phyloP scores from a whole-genome alignment of 225 moss, liverwort and hornwort species.

The Sphagnum tenellum region DNA sequence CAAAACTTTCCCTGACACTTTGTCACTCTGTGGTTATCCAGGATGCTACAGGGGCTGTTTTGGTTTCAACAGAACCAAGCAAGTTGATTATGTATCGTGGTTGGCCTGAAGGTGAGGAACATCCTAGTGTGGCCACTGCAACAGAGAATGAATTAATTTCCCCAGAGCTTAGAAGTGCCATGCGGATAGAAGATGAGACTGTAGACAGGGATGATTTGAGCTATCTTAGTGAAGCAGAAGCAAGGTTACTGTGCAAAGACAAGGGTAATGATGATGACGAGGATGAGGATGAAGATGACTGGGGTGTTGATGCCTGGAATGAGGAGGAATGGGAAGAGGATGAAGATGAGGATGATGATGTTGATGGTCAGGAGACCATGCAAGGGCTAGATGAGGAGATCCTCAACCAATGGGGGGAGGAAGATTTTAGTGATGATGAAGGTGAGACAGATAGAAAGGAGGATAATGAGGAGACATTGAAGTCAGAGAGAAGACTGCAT shows the following conservation, averaged over 20 bases:
- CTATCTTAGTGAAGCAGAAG: conserved; percentile 37
- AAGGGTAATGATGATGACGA: conserved; percentile 7
- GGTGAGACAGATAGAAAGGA: too few species aligned
- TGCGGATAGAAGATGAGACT: conserved; percentile 48
- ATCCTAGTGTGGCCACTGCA: conserved; percentile 32
- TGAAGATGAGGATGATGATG: conserved; percentile 10
- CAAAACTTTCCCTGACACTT: too few species aligned
- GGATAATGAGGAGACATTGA: too few species aligned
- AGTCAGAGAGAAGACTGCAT: too few species aligned
- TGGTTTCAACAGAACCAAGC: conserved; percentile 76
- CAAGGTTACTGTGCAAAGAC: conserved; percentile 14
- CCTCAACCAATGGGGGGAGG: too few species aligned
- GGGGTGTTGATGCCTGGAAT: conserved; percentile 55
- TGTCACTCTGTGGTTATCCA: conserved; percentile 7
- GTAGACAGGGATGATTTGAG: conserved; percentile 30
- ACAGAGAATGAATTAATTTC: conserved; percentile 33
- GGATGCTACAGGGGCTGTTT: conserved; percentile 75
- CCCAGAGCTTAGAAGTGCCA: conserved; percentile 48
- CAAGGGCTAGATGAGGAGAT: too few species aligned
- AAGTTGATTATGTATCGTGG: conserved; percentile 91
- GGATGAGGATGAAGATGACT: conserved; percentile 41
- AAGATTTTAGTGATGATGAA: too few species aligned
- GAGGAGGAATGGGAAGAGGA: conserved; percentile 48
- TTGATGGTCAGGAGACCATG: conserved; percentile 7
- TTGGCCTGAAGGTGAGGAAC: conserved; percentile 71